Base-by-base conservation (phyloP, 2,329 filamentous ascomycete genomes). In the Talaromyces sp. region DNA sequence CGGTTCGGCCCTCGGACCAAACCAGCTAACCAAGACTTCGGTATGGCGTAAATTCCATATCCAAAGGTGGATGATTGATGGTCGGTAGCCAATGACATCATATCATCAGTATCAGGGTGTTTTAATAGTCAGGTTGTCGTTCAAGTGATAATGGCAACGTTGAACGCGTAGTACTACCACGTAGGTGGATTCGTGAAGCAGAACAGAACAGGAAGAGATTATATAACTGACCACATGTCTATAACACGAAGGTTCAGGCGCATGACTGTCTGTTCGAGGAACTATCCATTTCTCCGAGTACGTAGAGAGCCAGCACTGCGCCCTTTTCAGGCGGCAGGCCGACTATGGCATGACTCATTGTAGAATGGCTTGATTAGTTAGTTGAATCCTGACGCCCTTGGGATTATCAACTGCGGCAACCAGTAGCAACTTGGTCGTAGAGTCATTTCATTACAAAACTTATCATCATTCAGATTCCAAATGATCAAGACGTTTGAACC, bases 1-100 rank as follows among this genome's bases (percentile, higher is more conserved):
- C 50, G 50, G 50, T 54, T 54, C 50, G 50, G 50, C 50, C 50
- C 31, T 54, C 11, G 28, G 37, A 54, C 31, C 50, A 37, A 35
- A 21, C 28, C 25, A 52, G 28, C 48, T 28, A 33, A 52, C 48
- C 25, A 52, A 52, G 16, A 21, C 44, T 25, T 25, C 5, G 5
- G 39, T n/a, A 40, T 8, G 39, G 18, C 9, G 40, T 21, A 44
- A 18, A 44, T 21, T 21, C 18, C 40, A 18, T 46, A 25, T 28
- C n/a, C 23, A 25, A 12, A 8, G 5, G 12, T 28, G 44, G 25
- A n/a, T n/a, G 25, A 52, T 4, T 33, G 28, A 33, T 35, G 16
- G 25, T 33, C 48, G 48, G 48, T 18, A 33, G 14, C 48, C 48
- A 54, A 54, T 54, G 50, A 37, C 31, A 14, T 54, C 31, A 54